phyloP scores from a whole-genome alignment of 768 basidiomycete species.

The Cyclocybe aegerita region DNA sequence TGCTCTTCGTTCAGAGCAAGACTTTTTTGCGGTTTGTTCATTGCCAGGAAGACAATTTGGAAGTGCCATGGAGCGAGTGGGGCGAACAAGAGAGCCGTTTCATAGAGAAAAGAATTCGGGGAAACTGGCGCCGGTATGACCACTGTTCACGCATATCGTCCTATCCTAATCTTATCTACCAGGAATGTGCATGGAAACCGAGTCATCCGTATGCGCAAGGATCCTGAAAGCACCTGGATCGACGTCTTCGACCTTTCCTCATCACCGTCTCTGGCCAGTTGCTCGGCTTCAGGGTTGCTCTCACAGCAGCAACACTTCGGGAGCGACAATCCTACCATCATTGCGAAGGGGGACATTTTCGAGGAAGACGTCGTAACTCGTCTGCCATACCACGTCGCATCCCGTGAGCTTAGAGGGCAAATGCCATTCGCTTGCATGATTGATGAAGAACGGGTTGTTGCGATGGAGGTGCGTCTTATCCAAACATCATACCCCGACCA shows the following conservation, averaged over 20 bases:
- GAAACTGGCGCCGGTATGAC: constrained; percentile 12
- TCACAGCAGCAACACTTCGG: background rate
- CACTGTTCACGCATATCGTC: background rate
- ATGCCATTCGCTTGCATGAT: constrained; percentile 14
- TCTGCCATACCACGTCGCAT: constrained; percentile 8
- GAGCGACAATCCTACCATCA: background rate
- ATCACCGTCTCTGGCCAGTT: background rate
- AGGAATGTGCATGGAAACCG: constrained; percentile 21
- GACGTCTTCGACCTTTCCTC: constrained; percentile 11
- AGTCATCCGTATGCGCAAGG: constrained; percentile 3
- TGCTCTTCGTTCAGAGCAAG: constrained; percentile 13
- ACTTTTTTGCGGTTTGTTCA: constrained; percentile 8
- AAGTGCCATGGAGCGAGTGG: constrained; percentile 14
- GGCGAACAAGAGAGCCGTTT: constrained; percentile 15
- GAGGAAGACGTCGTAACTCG: constrained; percentile 2
- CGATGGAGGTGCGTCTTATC: constrained; percentile 5
- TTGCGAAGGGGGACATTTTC: constrained; percentile 1
- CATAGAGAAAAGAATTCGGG: background rate
- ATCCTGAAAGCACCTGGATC: background rate
- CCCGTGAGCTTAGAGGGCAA: background rate
- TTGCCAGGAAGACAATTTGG: background rate
- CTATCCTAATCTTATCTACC: too few species aligned
- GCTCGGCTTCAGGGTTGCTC: too few species aligned
- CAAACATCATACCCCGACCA: too few species aligned
- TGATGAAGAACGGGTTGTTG: constrained; percentile 15